Evolutionary conservation across 2,329 filamentous ascomycete species (phyloP).

Genomic region (Eutypella sp.): DNA sequence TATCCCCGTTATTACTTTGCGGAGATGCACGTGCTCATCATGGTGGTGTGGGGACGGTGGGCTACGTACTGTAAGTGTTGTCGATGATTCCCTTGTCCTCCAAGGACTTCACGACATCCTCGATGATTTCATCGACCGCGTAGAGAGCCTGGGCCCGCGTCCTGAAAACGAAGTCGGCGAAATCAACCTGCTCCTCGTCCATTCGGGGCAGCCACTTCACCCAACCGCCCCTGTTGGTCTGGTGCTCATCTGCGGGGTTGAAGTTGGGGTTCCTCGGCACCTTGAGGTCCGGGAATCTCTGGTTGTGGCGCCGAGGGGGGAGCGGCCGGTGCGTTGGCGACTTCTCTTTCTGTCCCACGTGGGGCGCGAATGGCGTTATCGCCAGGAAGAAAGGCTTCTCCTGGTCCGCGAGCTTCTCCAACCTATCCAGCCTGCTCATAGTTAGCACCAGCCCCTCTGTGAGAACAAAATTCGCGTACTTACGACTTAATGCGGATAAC

Average conservation of each 20-base stretch:
- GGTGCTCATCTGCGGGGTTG: constrained; percentile 15
- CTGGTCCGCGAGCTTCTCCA: constrained; percentile 7
- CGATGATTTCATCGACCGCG: constrained; percentile 29
- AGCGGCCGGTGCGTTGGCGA: constrained; percentile 4
- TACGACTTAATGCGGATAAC: constrained; percentile 21
- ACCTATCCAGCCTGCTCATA: background rate
- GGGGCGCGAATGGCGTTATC: constrained; percentile 16
- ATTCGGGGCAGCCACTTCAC: constrained; percentile 11
- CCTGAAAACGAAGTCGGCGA: constrained; percentile 14
- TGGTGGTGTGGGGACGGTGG: too few species aligned
- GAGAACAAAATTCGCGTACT: background rate
- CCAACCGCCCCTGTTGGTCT: constrained; percentile 14
- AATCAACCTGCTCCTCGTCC: constrained; percentile 12
- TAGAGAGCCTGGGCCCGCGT: constrained; percentile 18
- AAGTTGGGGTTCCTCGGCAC: constrained; percentile 17
- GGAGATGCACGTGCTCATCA: too few species aligned
- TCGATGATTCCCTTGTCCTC: constrained; percentile 19
- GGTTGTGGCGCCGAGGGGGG: constrained; percentile 11
- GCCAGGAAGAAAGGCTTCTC: constrained; percentile 17
- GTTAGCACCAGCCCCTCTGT: constrained; percentile 1
- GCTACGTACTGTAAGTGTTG: constrained; percentile 20
- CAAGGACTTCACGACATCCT: constrained; percentile 24
- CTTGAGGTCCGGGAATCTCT: constrained; percentile 12
- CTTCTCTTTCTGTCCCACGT: constrained; percentile 8
- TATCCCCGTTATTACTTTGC: background rate